phyloP scores from a whole-genome alignment of 2,329 filamentous ascomycete genomes.

The Venturia nashicola region DNA sequence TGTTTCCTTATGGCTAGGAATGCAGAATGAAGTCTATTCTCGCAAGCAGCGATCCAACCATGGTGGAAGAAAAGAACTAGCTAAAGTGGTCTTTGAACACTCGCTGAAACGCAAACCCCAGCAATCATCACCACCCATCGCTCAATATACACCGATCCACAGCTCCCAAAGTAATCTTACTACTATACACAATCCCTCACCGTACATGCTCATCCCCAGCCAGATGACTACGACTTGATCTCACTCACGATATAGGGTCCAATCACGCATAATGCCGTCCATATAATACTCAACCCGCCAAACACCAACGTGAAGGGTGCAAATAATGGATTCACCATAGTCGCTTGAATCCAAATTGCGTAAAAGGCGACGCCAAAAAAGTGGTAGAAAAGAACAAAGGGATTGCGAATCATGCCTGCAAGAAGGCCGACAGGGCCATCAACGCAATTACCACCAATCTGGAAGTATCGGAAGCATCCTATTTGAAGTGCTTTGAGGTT shows the following conservation, averaged over 20 bases:
- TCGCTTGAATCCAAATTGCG: conserved; percentile 61
- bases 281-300: conserved; percentile 35
- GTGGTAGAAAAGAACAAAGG: conserved; percentile 71
- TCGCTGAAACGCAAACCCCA: not conserved
- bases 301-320: conserved; percentile 24
- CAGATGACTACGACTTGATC: conserved; percentile 12
- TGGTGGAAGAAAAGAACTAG: not conserved
- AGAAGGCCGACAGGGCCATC: conserved; percentile 73
- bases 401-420: conserved; percentile 66
- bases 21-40: not conserved
- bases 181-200: not conserved
- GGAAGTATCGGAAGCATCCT: conserved; percentile 91
- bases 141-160: not conserved
- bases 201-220: not conserved
- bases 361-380: conserved; percentile 92
- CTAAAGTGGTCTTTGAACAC: not conserved
- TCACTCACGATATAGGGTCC: conserved; percentile 40
- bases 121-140: not conserved
- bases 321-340: conserved; percentile 29
- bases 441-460: conserved; percentile 56
- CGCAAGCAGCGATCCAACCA: not conserved
- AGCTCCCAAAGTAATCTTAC: too few species aligned
- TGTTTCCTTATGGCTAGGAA: not conserved
- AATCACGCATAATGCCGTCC: conserved; percentile 34
- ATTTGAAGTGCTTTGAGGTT: conserved; percentile 70